Conservation (phyloP, 2,329 filamentous ascomycete genomes). For the Aspergillus felis region DNA sequence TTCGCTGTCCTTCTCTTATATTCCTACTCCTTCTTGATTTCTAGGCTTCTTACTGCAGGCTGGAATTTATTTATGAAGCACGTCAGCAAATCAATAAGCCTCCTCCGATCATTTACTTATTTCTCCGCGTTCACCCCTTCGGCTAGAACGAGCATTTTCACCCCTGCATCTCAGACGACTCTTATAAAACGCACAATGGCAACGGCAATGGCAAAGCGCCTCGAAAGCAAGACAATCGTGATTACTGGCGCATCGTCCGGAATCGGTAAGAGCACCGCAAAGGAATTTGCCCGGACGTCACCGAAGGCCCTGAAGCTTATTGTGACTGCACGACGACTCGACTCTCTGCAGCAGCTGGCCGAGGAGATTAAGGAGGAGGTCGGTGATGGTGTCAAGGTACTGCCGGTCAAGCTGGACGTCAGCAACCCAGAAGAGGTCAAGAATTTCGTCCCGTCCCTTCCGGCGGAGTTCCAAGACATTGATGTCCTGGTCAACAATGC, state of each 20-base stretch:
- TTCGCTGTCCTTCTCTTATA: not conserved
- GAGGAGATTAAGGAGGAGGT: slow-evolving; percentile 72
- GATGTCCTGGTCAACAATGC: slow-evolving; percentile 95
- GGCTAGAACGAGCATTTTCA: slow-evolving; percentile 14
- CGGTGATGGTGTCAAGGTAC: slow-evolving; percentile 73
- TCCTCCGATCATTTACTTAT: slow-evolving; percentile 18
- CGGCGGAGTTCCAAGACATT: slow-evolving; percentile 77
- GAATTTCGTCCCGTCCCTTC: slow-evolving; percentile 67
- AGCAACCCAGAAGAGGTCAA: slow-evolving; percentile 72
- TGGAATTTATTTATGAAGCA: slow-evolving; percentile 24
- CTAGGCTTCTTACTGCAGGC: not conserved
- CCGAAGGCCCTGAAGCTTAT: slow-evolving; percentile 78
- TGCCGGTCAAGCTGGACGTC: slow-evolving; percentile 82
- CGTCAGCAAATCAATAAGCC: slow-evolving; percentile 23
- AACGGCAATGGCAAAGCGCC: slow-evolving; percentile 72
- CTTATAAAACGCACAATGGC: slow-evolving; percentile 51
- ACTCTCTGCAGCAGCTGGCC: slow-evolving; percentile 71
- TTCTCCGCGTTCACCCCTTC: slow-evolving; percentile 17
- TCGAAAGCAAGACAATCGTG: slow-evolving; percentile 87
- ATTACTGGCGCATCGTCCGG: slow-evolving; percentile 91
- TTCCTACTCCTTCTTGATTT: not conserved
- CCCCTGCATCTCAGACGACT: slow-evolving; percentile 15
- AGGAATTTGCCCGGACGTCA: slow-evolving; percentile 86
- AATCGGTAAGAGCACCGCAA: slow-evolving; percentile 71
- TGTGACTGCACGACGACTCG: slow-evolving; percentile 80